Evolutionary conservation across 129 eudicot species (phyloP), one percentile per base, ranked within the genome.

Genomic region (Chrysanthemum lavandulifolium): DNA sequence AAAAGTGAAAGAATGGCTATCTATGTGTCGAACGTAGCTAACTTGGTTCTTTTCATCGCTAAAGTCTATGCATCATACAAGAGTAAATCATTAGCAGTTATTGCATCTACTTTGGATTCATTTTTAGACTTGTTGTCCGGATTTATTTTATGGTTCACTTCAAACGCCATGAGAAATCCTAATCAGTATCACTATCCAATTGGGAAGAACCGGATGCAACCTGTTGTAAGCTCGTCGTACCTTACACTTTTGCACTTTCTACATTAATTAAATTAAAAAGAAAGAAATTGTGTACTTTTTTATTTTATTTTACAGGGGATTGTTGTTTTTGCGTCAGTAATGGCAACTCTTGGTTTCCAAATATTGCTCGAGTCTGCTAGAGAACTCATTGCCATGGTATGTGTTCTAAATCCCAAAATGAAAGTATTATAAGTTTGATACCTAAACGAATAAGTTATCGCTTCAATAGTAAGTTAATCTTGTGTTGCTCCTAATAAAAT

Each of bases 181-280:
- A 93, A 93, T 76, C 96, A 82, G 0, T 90, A 85, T 73, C 87
- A 59, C 69, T 93, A 93, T 79, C 98, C 98, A 6, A 87, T 93
- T 18, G 98, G 98, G 52, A 93, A 93, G 92, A 90, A 86, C 52
- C 71, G 98, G 31, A 93, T 93, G 98, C 98, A 93, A 60, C 98
- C 98, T 5, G 90, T 93, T 84, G 98, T 88, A 80, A 78, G 95
- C 67, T 60, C 47, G 10, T 25, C 60, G 1, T 25, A 21, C 18
- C 15, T 47, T 14, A 25, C 14, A 52, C 55, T 19, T 29, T 23
- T 15, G 0, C 4, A 6, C 16, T 13, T 47, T 11, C 12, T 55
- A 27, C 3, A 21, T 1, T 59, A n/a, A 10, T 14, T 2, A 36
- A 2, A 7, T 40, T 40, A 40, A 7, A 40, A 40, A 6, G 47